phyloP scores from a whole-genome alignment of 306 rosid species.

The Cicer arietinum region DNA sequence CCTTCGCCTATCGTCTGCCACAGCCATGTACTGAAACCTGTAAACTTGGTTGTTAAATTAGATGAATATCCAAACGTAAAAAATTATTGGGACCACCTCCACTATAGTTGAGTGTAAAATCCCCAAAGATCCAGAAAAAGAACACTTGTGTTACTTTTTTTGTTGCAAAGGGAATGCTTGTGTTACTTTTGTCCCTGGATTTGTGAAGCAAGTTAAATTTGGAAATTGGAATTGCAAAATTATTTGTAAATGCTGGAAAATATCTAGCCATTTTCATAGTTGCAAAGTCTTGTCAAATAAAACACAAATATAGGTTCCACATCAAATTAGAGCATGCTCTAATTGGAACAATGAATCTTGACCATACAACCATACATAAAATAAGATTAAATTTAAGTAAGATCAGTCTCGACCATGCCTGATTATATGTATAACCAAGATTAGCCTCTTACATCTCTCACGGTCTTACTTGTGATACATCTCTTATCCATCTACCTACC shows the following conservation, averaged over 20 bases:
- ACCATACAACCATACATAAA: background rate
- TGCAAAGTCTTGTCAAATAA: slow-evolving; percentile 16
- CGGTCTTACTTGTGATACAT: background rate
- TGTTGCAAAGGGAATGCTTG: background rate
- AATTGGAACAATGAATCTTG: background rate
- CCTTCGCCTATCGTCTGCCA: slow-evolving; percentile 82
- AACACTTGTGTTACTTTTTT: too few species aligned
- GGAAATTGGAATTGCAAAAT: slow-evolving; percentile 18
- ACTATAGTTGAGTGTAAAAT: slow-evolving; percentile 29
- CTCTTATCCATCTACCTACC: background rate
- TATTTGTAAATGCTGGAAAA: background rate
- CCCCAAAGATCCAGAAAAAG: slow-evolving; percentile 30
- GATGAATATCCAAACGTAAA: slow-evolving; percentile 42
- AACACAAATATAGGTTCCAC: background rate
- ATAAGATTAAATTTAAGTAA: background rate
- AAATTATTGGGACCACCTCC: slow-evolving; percentile 51
- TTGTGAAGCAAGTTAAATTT: slow-evolving; percentile 27
- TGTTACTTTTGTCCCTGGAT: slow-evolving; percentile 18
- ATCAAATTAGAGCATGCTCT: slow-evolving; percentile 6
- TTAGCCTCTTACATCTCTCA: background rate
- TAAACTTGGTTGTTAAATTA: slow-evolving; percentile 48
- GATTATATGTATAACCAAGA: background rate
- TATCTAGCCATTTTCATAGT: slow-evolving; percentile 15
- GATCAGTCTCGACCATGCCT: background rate
- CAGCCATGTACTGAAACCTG: slow-evolving; percentile 91